Evolutionary conservation across 805 yeast genomes (phyloP).

Genomic region (Wickerhamiella sorbophila): DNA sequence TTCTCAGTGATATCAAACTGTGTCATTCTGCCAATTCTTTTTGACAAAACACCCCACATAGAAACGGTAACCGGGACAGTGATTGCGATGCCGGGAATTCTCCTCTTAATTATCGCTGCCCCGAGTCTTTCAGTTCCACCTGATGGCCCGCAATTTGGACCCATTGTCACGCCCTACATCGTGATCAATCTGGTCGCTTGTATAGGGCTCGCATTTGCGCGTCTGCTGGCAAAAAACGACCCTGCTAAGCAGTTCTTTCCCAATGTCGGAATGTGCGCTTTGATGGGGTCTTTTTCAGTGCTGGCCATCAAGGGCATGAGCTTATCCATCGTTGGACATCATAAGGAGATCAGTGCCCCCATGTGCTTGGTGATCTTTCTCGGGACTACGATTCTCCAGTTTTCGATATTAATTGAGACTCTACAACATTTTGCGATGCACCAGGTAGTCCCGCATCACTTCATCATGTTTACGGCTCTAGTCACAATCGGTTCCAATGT

Average conservation of each 20-base stretch:
- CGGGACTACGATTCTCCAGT: conserved; percentile 31
- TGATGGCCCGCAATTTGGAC: not conserved
- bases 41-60: conserved; percentile 27
- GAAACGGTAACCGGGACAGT: conserved; percentile 30
- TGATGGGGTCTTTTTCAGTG: conserved; percentile 37
- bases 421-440: conserved; percentile 31
- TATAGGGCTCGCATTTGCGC: not conserved
- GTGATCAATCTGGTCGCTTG: not conserved
- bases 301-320: conserved; percentile 32
- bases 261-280: conserved; percentile 20
- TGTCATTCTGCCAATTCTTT: conserved; percentile 35
- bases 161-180: not conserved
- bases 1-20: conserved; percentile 35
- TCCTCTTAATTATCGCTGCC: conserved; percentile 29
- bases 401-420: conserved; percentile 28
- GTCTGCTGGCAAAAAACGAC: conserved; percentile 3
- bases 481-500: conserved; percentile 32
- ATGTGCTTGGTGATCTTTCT: conserved; percentile 18
- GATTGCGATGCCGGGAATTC: conserved; percentile 31
- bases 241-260: conserved; percentile 8
- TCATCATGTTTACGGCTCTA: conserved; percentile 33
- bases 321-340: conserved; percentile 16
- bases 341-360: conserved; percentile 1
- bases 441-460: conserved; percentile 37
- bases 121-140: conserved; percentile 9